phyloP scores from a whole-genome alignment of 164 flowering plant species.

The Dillenia suffruticosa region DNA sequence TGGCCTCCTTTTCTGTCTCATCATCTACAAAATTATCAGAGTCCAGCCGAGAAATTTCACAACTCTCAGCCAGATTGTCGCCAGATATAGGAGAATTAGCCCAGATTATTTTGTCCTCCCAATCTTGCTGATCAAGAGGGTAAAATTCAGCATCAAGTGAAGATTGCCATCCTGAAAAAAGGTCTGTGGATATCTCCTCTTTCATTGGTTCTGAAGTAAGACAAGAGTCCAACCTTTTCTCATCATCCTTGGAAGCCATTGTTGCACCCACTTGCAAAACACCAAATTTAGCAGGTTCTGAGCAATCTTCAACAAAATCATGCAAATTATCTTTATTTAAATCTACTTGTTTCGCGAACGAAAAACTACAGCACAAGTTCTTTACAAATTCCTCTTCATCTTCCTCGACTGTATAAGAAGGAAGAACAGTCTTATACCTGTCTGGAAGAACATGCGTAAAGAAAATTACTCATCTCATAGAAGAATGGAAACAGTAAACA shows the following conservation, averaged over 20 bases:
- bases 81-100: slow-evolving; percentile 46
- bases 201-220: slow-evolving; percentile 63
- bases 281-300: slow-evolving; percentile 26
- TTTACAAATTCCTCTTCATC: slow-evolving; percentile 78
- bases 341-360: slow-evolving; percentile 17
- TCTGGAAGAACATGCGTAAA: slow-evolving; percentile 38
- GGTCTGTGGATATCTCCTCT: slow-evolving; percentile 23
- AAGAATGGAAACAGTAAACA: neutral
- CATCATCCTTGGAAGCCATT: slow-evolving; percentile 17
- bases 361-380: slow-evolving; percentile 32
- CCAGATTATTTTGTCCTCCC: slow-evolving; percentile 91
- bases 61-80: slow-evolving; percentile 34
- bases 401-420: slow-evolving; percentile 61
- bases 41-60: slow-evolving; percentile 42
- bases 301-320: slow-evolving; percentile 16
- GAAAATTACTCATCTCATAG: slow-evolving; percentile 1
- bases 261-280: slow-evolving; percentile 16
- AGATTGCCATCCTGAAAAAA: slow-evolving; percentile 30
- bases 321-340: slow-evolving; percentile 22
- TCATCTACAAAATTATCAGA: slow-evolving; percentile 24
- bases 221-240: slow-evolving; percentile 40
- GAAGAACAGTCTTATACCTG: slow-evolving; percentile 40
- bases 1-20: slow-evolving; percentile 25
- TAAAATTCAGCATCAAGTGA: slow-evolving; percentile 35
- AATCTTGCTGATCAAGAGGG: slow-evolving; percentile 81